Conservation (phyloP, 768 basidiomycete genomes). For the Tulasnella sp. region DNA sequence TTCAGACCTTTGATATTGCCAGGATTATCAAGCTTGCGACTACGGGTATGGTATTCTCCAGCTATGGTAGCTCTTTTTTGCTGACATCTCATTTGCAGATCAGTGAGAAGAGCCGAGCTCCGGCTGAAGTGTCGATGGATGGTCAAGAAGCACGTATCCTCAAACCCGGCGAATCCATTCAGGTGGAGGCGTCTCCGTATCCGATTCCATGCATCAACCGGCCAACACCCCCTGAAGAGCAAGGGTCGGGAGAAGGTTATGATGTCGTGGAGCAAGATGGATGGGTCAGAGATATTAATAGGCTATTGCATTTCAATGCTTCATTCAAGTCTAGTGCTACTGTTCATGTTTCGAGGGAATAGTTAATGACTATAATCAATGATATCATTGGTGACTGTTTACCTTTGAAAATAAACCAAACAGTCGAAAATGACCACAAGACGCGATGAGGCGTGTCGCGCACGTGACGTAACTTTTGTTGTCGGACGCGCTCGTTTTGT, state of each 20-base stretch:
- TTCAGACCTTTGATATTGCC: slow-evolving; percentile 90
- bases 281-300: slow-evolving; percentile 96
- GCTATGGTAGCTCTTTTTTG: neutral
- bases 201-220: slow-evolving; percentile 90
- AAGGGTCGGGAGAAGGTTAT: neutral
- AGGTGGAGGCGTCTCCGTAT: slow-evolving; percentile 70
- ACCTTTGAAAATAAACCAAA: no score
- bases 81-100: slow-evolving; percentile 41
- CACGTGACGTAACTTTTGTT: no score
- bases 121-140: slow-evolving; percentile 87
- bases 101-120: slow-evolving; percentile 68
- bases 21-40: slow-evolving; percentile 25
- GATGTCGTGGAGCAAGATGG: slow-evolving; percentile 47
- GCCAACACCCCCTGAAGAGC: slow-evolving; percentile 26
- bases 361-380: no score
- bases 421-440: no score
- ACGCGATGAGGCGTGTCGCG: no score
- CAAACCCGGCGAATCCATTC: slow-evolving; percentile 72
- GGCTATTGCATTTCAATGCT: slow-evolving; percentile 85
- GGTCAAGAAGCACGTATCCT: slow-evolving; percentile 75
- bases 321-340: slow-evolving; percentile 47
- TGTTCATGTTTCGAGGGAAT: no score
- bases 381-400: no score
- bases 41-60: slow-evolving; percentile 24
- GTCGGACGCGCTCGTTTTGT: no score